phyloP scores from a whole-genome alignment of 257 asterid species.

The Linaria vulgaris region DNA sequence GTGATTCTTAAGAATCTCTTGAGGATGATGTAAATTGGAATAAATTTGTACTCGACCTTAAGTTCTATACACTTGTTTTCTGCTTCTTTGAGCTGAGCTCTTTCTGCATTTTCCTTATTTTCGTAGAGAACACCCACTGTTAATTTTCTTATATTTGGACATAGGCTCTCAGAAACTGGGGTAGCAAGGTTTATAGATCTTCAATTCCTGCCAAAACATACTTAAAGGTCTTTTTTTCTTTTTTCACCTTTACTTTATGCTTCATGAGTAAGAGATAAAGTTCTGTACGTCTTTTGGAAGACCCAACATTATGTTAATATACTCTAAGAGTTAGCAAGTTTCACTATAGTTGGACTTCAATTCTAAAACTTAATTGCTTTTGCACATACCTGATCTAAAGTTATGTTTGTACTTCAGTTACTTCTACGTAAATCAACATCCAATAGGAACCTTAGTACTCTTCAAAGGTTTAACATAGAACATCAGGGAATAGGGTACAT shows the following conservation, averaged over 20 bases:
- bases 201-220: background rate
- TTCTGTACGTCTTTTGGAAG: background rate
- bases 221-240: background rate
- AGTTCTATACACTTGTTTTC: background rate
- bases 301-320: background rate
- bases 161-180: slow-evolving; percentile 6
- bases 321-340: background rate
- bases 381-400: background rate
- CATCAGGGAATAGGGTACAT: background rate
- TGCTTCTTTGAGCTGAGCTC: background rate
- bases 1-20: slow-evolving; percentile 1
- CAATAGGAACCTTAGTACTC: background rate
- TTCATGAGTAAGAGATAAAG: background rate
- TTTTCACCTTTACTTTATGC: background rate
- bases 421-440: slow-evolving; percentile 5
- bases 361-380: slow-evolving; percentile 1
- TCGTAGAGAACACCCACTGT: slow-evolving; percentile 2
- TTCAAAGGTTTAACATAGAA: background rate
- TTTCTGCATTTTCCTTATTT: slow-evolving; percentile 15
- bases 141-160: background rate
- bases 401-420: background rate
- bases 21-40: slow-evolving; percentile 7
- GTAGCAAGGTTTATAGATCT: background rate
- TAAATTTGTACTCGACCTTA: slow-evolving; percentile 3
- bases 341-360: slow-evolving; percentile 5